Base-by-base conservation (phyloP, 805 yeast genomes). In the Lipomyces yamadae region DNA sequence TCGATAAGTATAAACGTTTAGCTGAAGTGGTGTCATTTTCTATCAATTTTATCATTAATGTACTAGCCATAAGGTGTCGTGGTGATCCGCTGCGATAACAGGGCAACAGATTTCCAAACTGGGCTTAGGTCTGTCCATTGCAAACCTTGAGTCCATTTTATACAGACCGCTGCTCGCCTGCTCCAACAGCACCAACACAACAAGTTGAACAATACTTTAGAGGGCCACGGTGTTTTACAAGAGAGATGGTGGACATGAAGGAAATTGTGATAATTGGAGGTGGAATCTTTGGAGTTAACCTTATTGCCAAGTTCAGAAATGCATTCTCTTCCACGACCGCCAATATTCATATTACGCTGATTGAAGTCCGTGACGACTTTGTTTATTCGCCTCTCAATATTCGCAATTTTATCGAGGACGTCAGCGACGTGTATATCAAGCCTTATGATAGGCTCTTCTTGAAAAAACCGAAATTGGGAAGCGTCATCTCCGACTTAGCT, bases 191-290 rank as follows among this genome's bases (percentile, higher is more conserved):
- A 15, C 48, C 24, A 15, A 15, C 8, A 15, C n/a, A 42, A 4
- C 18, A 8, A 15, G 10, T 42, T 15, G 48, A 13, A 10, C 18
- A 15, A 42, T n/a, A 42, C 2, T 42, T n/a, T 8, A 24, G 48
- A 18, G 6, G 39, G 39, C 13, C 5, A 13, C 39, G 8, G 42
- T 10, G 42, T 5, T 2, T 11, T n/a, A 42, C 24, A 42, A 24
- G 18, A 42, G 48, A 42, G 1, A 42, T 42, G 48, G n/a, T 24
- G 15, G 48, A 42, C 15, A 52, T 10, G 55, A 32, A 29, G 34
- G 56, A 67, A 24, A 32, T 67, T 34, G 65, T 67, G 42, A 30
- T 67, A 18, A 53, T 67, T 55, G 70, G 70, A 56, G 70, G 67
- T 15, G 70, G 70, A 37, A 53, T 67, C 37, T 67, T 52, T 54